phyloP scores from a whole-genome alignment of 805 yeast genomes.

The Barnettozyma sucrosica region DNA sequence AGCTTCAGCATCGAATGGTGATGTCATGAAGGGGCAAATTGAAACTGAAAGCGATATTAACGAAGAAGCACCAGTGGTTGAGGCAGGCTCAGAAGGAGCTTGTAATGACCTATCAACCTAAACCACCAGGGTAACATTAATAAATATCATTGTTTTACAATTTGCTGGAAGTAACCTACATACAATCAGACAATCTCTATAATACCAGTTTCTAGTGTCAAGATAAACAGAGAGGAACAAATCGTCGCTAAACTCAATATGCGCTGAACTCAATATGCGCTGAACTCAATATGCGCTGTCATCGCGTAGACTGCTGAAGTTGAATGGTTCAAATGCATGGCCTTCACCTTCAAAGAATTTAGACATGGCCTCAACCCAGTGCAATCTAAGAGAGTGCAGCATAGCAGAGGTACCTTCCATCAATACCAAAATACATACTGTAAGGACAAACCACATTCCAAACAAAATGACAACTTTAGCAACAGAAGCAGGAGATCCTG shows the following conservation, averaged over 20 bases:
- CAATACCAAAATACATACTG: conserved; percentile 83
- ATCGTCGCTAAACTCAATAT: too few relatives aligned
- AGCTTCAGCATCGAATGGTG: not conserved
- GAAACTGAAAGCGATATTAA: not conserved
- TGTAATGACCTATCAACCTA: not conserved
- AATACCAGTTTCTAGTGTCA: not conserved
- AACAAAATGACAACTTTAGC: conserved; percentile 72
- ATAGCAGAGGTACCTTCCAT: conserved; percentile 99
- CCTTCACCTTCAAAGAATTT: conserved; percentile 98
- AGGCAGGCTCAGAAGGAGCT: not conserved
- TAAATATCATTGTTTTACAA: not conserved
- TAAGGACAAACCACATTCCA: conserved; percentile 91
- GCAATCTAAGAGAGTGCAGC: conserved; percentile 96
- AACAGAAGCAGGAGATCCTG: conserved; percentile 57
- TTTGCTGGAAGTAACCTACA: not conserved
- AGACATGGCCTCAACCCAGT: conserved; percentile 99
- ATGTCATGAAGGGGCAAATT: not conserved
- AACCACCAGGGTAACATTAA: not conserved
- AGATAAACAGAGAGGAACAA: too few relatives aligned
- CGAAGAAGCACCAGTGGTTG: not conserved
- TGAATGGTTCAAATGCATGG: conserved; percentile 80
- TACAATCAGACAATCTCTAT: not conserved
- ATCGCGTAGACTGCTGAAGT: conserved; percentile 37
- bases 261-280: too few relatives aligned
- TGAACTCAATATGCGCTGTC: too few relatives aligned